Evolutionary conservation across 768 basidiomycete genomes (phyloP).

Genomic region (Favolaschia claudopus): DNA sequence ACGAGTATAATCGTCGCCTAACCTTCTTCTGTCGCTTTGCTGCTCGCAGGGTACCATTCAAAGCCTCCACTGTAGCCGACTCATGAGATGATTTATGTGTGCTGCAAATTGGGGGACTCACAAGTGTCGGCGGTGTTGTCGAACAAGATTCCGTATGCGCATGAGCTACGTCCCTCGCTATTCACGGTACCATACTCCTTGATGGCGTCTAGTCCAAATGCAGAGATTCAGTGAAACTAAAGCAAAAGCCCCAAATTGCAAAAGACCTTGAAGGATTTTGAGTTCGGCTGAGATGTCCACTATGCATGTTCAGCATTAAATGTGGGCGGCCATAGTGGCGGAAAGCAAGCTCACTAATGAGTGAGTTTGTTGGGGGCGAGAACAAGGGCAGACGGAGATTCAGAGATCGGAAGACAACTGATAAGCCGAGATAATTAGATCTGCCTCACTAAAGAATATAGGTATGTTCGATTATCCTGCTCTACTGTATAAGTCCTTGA

Average conservation of each 20-base stretch:
- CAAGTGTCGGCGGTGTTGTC: conserved; percentile 56
- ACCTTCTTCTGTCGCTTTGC: conserved; percentile 58
- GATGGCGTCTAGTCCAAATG: conserved; percentile 43
- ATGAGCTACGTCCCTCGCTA: conserved; percentile 44
- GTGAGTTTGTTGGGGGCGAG: neutral
- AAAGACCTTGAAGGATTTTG: conserved; percentile 19
- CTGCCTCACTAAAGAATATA: neutral
- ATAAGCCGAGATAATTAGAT: neutral
- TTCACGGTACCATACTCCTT: conserved; percentile 49
- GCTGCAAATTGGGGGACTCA: conserved; percentile 30
- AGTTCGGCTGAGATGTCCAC: conserved; percentile 16
- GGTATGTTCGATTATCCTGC: conserved; percentile 24
- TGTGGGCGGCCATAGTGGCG: too few relatives aligned
- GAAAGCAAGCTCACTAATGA: neutral
- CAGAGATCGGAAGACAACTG: neutral
- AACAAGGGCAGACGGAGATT: neutral
- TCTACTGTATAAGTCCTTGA: conserved; percentile 12
- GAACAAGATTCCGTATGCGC: conserved; percentile 53
- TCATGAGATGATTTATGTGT: too few relatives aligned
- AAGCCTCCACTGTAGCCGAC: conserved; percentile 59
- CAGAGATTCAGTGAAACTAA: neutral
- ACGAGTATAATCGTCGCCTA: neutral
- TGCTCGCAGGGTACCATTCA: conserved; percentile 56
- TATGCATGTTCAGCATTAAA: neutral
- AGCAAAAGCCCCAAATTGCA: neutral